Evolutionary conservation across 1,139 yeast species (phyloP).

Genomic region (Keqinozyma sinolaborantium): DNA sequence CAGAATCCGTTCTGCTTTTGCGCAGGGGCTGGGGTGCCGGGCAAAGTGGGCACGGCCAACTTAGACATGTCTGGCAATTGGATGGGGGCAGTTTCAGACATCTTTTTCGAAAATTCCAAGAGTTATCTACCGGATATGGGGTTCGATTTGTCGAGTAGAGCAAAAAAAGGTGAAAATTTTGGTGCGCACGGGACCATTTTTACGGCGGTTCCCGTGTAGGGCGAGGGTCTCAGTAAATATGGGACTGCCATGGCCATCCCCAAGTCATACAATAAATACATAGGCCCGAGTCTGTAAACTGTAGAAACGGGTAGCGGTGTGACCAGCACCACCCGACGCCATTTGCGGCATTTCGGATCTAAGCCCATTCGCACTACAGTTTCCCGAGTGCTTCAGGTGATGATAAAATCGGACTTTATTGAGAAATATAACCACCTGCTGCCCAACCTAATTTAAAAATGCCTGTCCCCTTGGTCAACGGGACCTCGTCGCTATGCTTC

Average conservation of each 20-base stretch:
- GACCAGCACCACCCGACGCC: too few species aligned
- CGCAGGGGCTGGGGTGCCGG: constrained; percentile 49
- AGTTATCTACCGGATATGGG: constrained; percentile 4
- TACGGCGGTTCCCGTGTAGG: too few species aligned
- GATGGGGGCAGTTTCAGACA: constrained; percentile 22
- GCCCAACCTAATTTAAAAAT: constrained; percentile 7
- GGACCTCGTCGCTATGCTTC: constrained; percentile 44
- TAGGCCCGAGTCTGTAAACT: too few species aligned
- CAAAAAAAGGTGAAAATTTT: constrained; percentile 7
- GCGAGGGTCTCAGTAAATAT: too few species aligned
- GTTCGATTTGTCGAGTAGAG: neutral
- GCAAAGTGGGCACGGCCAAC: constrained; percentile 53
- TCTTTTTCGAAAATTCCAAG: constrained; percentile 6
- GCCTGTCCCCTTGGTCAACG: constrained; percentile 45
- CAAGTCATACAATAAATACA: too few species aligned
- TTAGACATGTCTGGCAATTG: constrained; percentile 53
- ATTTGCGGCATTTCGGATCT: too few species aligned
- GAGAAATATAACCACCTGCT: neutral
- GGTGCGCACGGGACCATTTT: constrained; percentile 1
- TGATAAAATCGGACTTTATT: neutral
- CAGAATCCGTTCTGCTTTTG: constrained; percentile 59
- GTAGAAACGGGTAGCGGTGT: too few species aligned
- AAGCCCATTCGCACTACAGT: neutral
- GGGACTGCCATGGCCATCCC: too few species aligned
- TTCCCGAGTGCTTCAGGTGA: constrained; percentile 1